These are phyloP conservation scores for Neocucurbitaria cava DNA, from an alignment of 2,329 filamentous ascomycete species.

Conservation along the genomic window DNA sequence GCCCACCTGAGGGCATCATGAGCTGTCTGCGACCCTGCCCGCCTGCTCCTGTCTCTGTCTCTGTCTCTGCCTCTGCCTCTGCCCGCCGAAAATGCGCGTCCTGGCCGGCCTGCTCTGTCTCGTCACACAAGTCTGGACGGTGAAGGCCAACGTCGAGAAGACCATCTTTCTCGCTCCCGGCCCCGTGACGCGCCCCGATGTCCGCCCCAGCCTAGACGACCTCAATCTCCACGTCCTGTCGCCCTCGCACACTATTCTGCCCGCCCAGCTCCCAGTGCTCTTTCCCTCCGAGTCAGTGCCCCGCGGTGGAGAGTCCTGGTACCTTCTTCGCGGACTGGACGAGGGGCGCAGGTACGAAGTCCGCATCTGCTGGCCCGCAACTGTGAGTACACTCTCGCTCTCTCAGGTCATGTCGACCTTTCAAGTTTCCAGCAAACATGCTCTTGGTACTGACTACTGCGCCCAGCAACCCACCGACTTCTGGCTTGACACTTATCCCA, in stretches of 20 bases:
- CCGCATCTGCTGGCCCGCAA: conserved; percentile 91
- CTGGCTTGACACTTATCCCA: conserved; percentile 68
- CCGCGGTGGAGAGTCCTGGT: conserved; percentile 75
- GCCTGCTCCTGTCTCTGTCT: conserved; percentile 17
- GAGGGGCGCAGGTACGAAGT: conserved; percentile 84
- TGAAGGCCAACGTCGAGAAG: conserved; percentile 84
- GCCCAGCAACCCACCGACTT: conserved; percentile 85
- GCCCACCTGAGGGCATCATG: conserved; percentile 19
- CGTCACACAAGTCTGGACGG: conserved; percentile 42
- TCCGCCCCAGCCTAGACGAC: conserved; percentile 63
- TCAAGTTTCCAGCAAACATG: not conserved
- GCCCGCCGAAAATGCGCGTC: conserved; percentile 43
- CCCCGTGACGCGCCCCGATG: conserved; percentile 62
- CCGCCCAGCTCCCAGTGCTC: conserved; percentile 69
- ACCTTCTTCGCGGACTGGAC: conserved; percentile 74
- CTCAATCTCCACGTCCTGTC: conserved; percentile 72
- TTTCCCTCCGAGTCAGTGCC: conserved; percentile 67
- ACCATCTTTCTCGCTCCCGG: conserved; percentile 81
- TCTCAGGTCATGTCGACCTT: not conserved
- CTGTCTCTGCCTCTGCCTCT: too few relatives aligned
- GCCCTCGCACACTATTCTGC: conserved; percentile 59
- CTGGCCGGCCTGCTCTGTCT: conserved; percentile 38
- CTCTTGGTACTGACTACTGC: conserved; percentile 17
- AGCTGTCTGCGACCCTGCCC: not conserved
- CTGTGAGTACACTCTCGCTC: conserved; percentile 62